Evolutionary conservation across 257 asterid species (phyloP), one percentile per base, ranked within the genome.

Genomic region (Eucommia ulmoides): DNA sequence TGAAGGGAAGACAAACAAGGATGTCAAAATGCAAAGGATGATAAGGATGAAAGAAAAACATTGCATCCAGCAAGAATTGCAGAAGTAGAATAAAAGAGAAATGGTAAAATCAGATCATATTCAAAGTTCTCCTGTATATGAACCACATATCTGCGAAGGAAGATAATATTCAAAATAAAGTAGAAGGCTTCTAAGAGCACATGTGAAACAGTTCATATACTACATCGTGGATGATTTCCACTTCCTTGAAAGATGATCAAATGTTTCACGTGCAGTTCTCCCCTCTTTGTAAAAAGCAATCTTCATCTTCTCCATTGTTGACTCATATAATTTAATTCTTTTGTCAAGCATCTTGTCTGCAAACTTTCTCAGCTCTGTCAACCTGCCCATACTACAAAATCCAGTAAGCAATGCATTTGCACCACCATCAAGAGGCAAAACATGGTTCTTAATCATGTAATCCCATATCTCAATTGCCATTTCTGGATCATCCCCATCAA

Each of bases 341-440:
- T 71, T 74, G 29, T 68, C 81, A 47, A 83, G 75, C 82, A 83
- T 83, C 66, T 72, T 71, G 60, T 77, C 89, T 19, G 75, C 76
- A 54, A 55, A 77, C 73, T 79, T 72, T 62, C 65, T 79, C 41
- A 79, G 65, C 57, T 83, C 94, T 0, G 74, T 35, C 19, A 78
- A 56, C 63, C 94, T 74, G 55, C 70, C 73, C 65, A 83, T 17
- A 44, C 67, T 55, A 72, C 86, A 74, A 22, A 83, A 70, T 54
- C 94, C 94, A 62, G 72, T 63, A 58, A 83, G 89, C 66, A 74
- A 74, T 1, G 72, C 75, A 64, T 83, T 83, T 50, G 82, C 94
- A 23, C 73, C 57, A 64, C 73, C 86, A 50, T 79, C 84, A 45
- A 79, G 78, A 57, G 94, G 89, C 22, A 62, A 56, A 22, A 79